phyloP scores from a whole-genome alignment of 2,329 filamentous ascomycete genomes.

The Fusarium devonianum region DNA sequence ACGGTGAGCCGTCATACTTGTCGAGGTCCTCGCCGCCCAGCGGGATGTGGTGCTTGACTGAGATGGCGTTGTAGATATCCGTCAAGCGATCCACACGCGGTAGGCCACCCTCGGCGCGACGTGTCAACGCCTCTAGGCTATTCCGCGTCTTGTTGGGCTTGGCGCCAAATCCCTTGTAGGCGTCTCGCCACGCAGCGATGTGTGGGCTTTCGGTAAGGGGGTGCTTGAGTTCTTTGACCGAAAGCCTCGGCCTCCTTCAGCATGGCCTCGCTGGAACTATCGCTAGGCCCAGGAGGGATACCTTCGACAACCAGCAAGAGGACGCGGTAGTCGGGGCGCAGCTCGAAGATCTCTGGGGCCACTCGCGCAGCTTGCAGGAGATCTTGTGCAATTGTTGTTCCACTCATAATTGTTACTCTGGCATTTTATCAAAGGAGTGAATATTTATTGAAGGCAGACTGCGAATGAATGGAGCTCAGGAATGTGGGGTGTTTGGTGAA shows the following conservation, averaged over 20 bases:
- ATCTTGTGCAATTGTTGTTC: not conserved
- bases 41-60: conserved; percentile 30
- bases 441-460: too few species aligned
- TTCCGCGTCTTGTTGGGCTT: conserved; percentile 26
- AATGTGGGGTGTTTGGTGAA: too few species aligned
- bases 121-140: conserved; percentile 28
- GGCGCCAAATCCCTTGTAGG: conserved; percentile 28
- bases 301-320: conserved; percentile 28
- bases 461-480: too few species aligned
- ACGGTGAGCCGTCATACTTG: conserved; percentile 27
- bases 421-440: too few species aligned
- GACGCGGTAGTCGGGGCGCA: conserved; percentile 27
- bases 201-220: conserved; percentile 25
- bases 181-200: conserved; percentile 25
- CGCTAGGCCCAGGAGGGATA: conserved; percentile 22
- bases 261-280: conserved; percentile 22
- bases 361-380: conserved; percentile 8
- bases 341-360: conserved; percentile 24
- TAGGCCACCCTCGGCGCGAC: conserved; percentile 18
- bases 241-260: conserved; percentile 23
- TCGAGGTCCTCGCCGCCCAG: conserved; percentile 31
- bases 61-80: conserved; percentile 35
- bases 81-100: conserved; percentile 32
- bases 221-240: conserved; percentile 5
- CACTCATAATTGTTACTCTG: not conserved